These are phyloP conservation scores for Neospermospora avenae DNA, from an alignment of 2,329 filamentous ascomycete genomes.

Conservation along the genomic window DNA sequence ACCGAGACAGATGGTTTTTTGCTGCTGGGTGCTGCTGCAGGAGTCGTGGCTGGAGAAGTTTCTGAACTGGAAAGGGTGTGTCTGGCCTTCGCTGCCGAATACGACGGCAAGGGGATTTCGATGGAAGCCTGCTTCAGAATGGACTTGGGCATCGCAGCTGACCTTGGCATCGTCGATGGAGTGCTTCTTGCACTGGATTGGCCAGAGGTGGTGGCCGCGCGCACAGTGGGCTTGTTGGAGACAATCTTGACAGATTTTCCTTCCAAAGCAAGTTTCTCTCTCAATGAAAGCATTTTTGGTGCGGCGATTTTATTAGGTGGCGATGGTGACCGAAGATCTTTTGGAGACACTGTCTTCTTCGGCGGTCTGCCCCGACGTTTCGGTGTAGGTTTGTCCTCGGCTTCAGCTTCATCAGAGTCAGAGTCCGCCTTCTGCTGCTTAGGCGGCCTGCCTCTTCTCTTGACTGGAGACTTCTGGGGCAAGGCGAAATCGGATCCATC, in stretches of 20 bases:
- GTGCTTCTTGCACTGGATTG: constrained; percentile 11
- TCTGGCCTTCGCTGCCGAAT: not conserved
- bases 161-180: not conserved
- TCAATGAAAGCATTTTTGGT: constrained; percentile 28
- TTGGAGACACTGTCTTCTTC: constrained; percentile 14
- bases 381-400: constrained; percentile 11
- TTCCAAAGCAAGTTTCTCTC: constrained; percentile 32
- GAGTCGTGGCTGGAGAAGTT: not conserved
- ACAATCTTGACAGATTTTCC: constrained; percentile 32
- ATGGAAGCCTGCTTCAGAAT: constrained; percentile 11
- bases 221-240: constrained; percentile 14
- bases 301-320: not conserved
- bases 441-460: constrained; percentile 2
- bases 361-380: constrained; percentile 28
- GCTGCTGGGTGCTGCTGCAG: not conserved
- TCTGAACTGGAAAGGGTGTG: not conserved
- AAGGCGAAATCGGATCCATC: not conserved
- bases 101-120: constrained; percentile 4
- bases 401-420: not conserved
- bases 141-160: constrained; percentile 7
- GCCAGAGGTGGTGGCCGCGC: not conserved
- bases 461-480: not conserved
- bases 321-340: constrained; percentile 1
- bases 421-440: not conserved
- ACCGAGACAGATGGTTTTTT: constrained; percentile 3